Evolutionary conservation across 31 red algal genomes (phyloP).

Genomic region (Bonnemaisonia californica): DNA sequence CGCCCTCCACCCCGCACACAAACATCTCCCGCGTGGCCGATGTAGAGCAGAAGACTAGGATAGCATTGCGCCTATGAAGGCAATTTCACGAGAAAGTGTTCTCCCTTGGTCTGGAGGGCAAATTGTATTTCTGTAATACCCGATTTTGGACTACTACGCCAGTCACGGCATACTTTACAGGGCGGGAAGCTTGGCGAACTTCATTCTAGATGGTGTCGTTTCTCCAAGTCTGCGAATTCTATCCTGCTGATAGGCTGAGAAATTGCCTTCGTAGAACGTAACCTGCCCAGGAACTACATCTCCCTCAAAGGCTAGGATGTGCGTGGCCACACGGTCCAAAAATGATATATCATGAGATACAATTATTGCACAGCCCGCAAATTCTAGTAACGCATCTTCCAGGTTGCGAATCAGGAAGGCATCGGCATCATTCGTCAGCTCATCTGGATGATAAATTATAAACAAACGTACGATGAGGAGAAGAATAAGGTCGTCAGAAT

Average conservation of each 20-base stretch:
- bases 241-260: slow-evolving; percentile 56
- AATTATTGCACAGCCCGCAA: slow-evolving; percentile 83
- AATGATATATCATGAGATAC: slow-evolving; percentile 88
- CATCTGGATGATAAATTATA: no score
- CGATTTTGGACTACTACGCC: no score
- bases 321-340: slow-evolving; percentile 86
- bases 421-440: slow-evolving; percentile 89
- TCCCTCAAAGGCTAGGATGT: slow-evolving; percentile 96
- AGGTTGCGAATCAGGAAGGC: slow-evolving; percentile 66
- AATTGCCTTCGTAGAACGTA: slow-evolving; percentile 78
- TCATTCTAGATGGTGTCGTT: slow-evolving; percentile 40
- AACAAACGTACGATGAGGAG: no score
- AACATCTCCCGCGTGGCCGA: slow-evolving; percentile 55
- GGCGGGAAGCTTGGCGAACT: slow-evolving; percentile 45
- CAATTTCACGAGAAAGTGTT: no score
- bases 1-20: slow-evolving; percentile 37
- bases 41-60: no score
- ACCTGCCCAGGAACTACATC: slow-evolving; percentile 65
- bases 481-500: no score
- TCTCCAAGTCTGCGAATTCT: slow-evolving; percentile 56
- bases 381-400: slow-evolving; percentile 83
- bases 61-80: no score
- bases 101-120: no score
- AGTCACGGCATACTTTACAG: no score
- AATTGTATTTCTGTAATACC: no score